phyloP scores from a whole-genome alignment of 2,329 filamentous ascomycete genomes.

The Curvularia eragrostidis region DNA sequence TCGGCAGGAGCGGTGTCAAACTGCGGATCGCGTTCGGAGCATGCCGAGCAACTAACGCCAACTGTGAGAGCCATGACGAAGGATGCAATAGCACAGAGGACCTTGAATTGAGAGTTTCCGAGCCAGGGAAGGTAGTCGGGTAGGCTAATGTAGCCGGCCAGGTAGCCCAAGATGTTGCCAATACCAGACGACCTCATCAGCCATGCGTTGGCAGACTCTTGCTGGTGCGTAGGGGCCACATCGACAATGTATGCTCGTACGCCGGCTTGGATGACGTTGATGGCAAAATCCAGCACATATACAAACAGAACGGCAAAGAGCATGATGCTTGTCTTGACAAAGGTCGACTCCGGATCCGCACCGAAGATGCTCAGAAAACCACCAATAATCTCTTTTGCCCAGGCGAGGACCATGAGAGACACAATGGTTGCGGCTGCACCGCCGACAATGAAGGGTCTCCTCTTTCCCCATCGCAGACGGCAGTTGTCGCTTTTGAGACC shows the following conservation, averaged over 20 bases:
- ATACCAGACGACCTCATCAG: slow-evolving; percentile 84
- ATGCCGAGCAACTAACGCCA: slow-evolving; percentile 69
- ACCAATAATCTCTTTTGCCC: slow-evolving; percentile 63
- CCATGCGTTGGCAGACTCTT: slow-evolving; percentile 94
- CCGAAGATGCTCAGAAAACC: slow-evolving; percentile 74
- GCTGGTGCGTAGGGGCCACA: slow-evolving; percentile 88
- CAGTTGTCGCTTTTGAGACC: slow-evolving; percentile 61
- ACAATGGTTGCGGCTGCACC: slow-evolving; percentile 58
- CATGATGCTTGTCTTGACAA: slow-evolving; percentile 72
- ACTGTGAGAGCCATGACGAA: slow-evolving; percentile 74
- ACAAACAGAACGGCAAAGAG: slow-evolving; percentile 83
- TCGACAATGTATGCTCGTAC: slow-evolving; percentile 94
- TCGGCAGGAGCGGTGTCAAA: slow-evolving; percentile 66
- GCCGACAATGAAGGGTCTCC: slow-evolving; percentile 60
- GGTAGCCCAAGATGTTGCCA: slow-evolving; percentile 89
- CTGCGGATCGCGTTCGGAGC: slow-evolving; percentile 81
- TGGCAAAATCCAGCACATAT: slow-evolving; percentile 90
- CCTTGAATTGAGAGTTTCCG: slow-evolving; percentile 89
- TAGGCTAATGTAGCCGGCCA: slow-evolving; percentile 84
- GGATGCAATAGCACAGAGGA: slow-evolving; percentile 84
- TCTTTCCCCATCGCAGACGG: slow-evolving; percentile 56
- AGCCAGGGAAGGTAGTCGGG: slow-evolving; percentile 78
- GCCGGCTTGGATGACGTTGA: slow-evolving; percentile 93
- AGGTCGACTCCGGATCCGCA: slow-evolving; percentile 68
- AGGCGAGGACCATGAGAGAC: slow-evolving; percentile 59